Conservation (phyloP, 305 asterid species). For the Solanum hybrid region DNA sequence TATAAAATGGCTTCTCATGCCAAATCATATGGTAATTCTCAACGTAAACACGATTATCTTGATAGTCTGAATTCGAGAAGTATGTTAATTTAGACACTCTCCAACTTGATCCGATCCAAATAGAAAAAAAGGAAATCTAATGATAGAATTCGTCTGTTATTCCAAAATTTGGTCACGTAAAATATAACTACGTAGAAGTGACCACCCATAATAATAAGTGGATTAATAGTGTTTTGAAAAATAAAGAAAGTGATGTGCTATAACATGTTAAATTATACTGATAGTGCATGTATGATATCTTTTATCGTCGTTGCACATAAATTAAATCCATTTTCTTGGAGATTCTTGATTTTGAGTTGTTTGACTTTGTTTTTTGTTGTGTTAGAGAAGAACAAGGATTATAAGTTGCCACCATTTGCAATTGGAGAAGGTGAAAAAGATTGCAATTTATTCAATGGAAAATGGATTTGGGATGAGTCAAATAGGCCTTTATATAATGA, state of each 20-base stretch:
- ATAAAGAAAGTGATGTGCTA: background rate
- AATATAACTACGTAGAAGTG: background rate
- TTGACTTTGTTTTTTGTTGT: background rate
- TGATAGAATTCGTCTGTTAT: background rate
- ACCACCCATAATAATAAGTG: background rate
- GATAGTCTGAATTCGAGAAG: background rate
- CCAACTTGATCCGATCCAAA: background rate
- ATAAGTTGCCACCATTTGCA: conserved; percentile 4
- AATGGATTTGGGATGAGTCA: conserved; percentile 19
- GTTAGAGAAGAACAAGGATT: conserved; percentile 17
- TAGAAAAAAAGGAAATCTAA: background rate
- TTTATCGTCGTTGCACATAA: background rate
- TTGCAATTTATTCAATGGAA: conserved; percentile 20
- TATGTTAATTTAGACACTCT: background rate
- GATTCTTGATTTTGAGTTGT: background rate
- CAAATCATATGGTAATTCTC: background rate
- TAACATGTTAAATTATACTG: background rate
- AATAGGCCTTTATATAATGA: conserved; percentile 20
- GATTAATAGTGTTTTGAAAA: background rate
- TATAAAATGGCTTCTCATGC: background rate
- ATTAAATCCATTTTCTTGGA: background rate
- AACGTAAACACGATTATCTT: background rate
- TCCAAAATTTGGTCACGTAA: background rate
- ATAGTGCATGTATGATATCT: background rate
- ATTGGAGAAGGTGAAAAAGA: conserved; percentile 9